Evolutionary conservation across 1,284 basidiomycete species (phyloP), one percentile per base, ranked within the genome.

Genomic region (Exsudoporus floridanus): DNA sequence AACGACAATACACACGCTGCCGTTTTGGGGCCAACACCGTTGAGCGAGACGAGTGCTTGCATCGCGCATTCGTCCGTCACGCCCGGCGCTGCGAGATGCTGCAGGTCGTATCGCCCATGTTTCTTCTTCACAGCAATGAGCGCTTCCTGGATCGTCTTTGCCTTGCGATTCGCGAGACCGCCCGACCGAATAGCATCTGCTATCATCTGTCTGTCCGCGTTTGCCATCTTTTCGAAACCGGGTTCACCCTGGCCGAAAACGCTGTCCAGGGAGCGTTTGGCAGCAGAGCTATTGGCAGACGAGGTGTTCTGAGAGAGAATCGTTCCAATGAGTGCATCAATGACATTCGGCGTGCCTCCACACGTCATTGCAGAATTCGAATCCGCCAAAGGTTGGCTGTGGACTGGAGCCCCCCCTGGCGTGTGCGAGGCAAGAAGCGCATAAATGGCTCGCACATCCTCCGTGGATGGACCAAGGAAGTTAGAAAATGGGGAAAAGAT

Each of bases 1-100:
- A 92, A 90, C n/a, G 90, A 74, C 14, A 89, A 67, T 0, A 91
- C 88, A 61, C 90, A 92, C 6, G 83, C 82, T 0, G 88, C 88
- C 0, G 88, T 90, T 72, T 92, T 92, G 2, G 86, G 84, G 1
- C 90, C 89, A 4, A 92, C 86, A 0, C 87, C 86, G 40, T 82
- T 73, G 57, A 84, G 85, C 5, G 78, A 76, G n/a, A 87, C 76
- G 18, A 90, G 74, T 58, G 84, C 84, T 54, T 77, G 70, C 86
- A 90, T 90, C 21, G 84, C 82, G 31, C 80, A 77, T 34, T 81
- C 79, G 63, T 90, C 80, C 1, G 78, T 61, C 25, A 67, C 48
- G 0, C 47, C 54, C 5, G 53, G 50, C 10, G 47, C 66, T 0
- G 83, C 74, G 39, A 84, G 76, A 60, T 81, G 79, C 58, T 84